phyloP scores from a whole-genome alignment of 352 stramenopile genomes.

The Phytophthora melonis region DNA sequence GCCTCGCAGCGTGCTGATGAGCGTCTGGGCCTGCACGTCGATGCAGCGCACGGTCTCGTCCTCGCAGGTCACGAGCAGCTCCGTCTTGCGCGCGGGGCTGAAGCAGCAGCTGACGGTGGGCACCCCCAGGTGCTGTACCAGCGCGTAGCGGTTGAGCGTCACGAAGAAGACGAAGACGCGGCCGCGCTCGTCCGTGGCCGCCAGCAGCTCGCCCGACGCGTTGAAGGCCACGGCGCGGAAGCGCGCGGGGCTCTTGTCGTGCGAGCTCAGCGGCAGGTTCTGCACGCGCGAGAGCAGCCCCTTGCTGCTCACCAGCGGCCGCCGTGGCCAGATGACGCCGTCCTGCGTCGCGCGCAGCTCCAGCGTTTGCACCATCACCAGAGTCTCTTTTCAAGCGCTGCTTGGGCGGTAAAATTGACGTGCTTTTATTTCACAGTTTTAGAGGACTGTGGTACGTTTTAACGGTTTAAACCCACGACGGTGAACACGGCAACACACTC shows the following conservation, averaged over 20 bases:
- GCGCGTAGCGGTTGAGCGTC: slow-evolving; percentile 73
- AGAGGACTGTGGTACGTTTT: too few species aligned
- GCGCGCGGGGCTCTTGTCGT: slow-evolving; percentile 54
- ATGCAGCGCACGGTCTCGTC: slow-evolving; percentile 84
- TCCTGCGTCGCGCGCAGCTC: slow-evolving; percentile 72
- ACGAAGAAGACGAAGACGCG: slow-evolving; percentile 87
- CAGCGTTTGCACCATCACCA: slow-evolving; percentile 69
- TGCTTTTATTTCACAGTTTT: not conserved
- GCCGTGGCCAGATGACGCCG: slow-evolving; percentile 79
- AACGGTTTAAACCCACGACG: too few species aligned
- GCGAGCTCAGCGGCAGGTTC: slow-evolving; percentile 74
- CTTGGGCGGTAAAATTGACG: not conserved
- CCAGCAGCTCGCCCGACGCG: slow-evolving; percentile 65
- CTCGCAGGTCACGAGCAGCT: slow-evolving; percentile 87
- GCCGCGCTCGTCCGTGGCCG: slow-evolving; percentile 78
- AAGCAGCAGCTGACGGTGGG: slow-evolving; percentile 75
- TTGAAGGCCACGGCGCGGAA: slow-evolving; percentile 83
- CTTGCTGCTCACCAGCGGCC: slow-evolving; percentile 73
- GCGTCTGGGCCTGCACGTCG: slow-evolving; percentile 73
- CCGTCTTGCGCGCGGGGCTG: slow-evolving; percentile 67
- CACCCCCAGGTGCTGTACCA: slow-evolving; percentile 75
- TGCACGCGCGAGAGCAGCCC: slow-evolving; percentile 73
- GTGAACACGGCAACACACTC: not conserved
- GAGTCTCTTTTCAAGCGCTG: not conserved
- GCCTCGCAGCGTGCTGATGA: slow-evolving; percentile 83